Evolutionary conservation across 257 asterid genomes (phyloP), one percentile per base, ranked within the genome.

Genomic region (Lycium ferocissimum): DNA sequence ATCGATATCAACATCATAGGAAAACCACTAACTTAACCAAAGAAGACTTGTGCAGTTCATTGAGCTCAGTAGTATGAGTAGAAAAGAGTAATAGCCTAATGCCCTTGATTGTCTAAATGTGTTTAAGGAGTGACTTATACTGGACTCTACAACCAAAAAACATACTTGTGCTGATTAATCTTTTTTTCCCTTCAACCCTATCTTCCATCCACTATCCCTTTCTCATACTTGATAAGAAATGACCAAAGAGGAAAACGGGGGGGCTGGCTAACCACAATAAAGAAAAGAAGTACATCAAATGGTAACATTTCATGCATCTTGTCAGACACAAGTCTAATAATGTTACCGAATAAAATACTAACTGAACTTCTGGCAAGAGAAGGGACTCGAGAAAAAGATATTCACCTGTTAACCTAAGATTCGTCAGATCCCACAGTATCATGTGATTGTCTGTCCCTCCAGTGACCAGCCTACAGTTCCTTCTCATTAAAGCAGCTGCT

Each of bases 391-490:
- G 70, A 17, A 54, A 49, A 56, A 82, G 12, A 18, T 70, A 86
- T 57, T 15, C 86, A 88, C 98, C 98, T 89, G 97, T 89, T 87
- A 94, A 87, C 75, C 96, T 96, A 43, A 92, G 88, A 87, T 90
- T 88, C 83, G 97, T 91, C 66, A 94, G 88, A 91, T 94, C 98
- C 98, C 98, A 94, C 82, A 94, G 92, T 86, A 94, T 84, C 89
- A 93, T 65, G 86, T 92, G 96, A 85, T 91, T 94, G 89, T 94
- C 97, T 2, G 96, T 93, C 79, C 98, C 98, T 47, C 97, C 96
- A 22, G 96, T 92, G 59, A 94, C 96, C 83, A 94, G 88, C 86
- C 89, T 90, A 88, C 96, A 92, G 69, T 91, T 88, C 87, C 94
- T 92, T 85, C 88, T 89, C 86, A 89, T 80, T 54, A 94, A 86